These are phyloP conservation scores for Scalesia atractyloides DNA, from an alignment of 129 eudicot genomes.

Conservation along the genomic window DNA sequence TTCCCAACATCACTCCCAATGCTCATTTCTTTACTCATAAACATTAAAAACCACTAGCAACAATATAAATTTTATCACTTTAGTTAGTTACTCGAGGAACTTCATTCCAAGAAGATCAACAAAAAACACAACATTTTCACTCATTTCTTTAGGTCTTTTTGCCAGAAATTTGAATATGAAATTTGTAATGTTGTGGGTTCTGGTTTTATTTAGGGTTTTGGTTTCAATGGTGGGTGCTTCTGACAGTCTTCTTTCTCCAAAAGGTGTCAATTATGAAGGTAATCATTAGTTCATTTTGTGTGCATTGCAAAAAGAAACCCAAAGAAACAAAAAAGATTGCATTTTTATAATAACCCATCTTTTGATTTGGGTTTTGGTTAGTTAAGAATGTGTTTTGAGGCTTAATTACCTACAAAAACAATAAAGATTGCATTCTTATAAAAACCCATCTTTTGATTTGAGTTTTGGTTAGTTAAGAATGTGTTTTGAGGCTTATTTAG, in stretches of 20 bases:
- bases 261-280: constrained; percentile 98
- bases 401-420: constrained; percentile 16
- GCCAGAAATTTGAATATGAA: constrained; percentile 24
- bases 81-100: constrained; percentile 43
- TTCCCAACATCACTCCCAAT: constrained; percentile 34
- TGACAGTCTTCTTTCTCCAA: constrained; percentile 81
- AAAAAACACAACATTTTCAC: constrained; percentile 34
- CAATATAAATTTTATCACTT: constrained; percentile 30
- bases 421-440: constrained; percentile 10
- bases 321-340: constrained; percentile 2
- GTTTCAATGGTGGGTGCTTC: constrained; percentile 47
- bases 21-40: constrained; percentile 26
- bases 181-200: constrained; percentile 31
- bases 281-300: constrained; percentile 4
- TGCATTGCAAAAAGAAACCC: background rate
- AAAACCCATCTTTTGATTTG: constrained; percentile 1
- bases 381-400: constrained; percentile 1
- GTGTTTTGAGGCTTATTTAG: constrained; percentile 15
- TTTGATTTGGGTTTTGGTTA: background rate
- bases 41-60: constrained; percentile 33
- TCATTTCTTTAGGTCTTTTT: constrained; percentile 7
- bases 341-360: constrained; percentile 4
- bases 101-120: constrained; percentile 36
- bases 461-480: constrained; percentile 4
- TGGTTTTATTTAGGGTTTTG: constrained; percentile 34